Evolutionary conservation across 2,329 filamentous ascomycete species (phyloP).

Genomic region (Botrytis galanthina): DNA sequence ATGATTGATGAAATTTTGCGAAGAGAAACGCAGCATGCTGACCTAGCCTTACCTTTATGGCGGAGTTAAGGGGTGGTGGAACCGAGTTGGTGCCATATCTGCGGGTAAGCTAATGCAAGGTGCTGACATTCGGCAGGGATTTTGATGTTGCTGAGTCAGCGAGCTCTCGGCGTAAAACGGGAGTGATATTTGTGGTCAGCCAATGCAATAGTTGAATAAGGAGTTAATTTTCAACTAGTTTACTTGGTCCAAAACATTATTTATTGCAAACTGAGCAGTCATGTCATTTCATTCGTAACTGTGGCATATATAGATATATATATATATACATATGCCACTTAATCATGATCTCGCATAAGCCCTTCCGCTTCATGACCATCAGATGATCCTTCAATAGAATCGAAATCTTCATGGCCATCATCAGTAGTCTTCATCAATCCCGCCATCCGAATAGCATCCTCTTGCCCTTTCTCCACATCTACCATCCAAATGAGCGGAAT

Average conservation of each 20-base stretch:
- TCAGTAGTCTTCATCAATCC: slow-evolving; percentile 52
- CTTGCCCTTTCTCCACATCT: slow-evolving; percentile 75
- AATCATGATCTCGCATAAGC: slow-evolving; percentile 20
- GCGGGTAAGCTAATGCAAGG: slow-evolving; percentile 2
- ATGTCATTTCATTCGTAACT: background rate
- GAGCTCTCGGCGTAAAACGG: too few species aligned
- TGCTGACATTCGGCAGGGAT: background rate
- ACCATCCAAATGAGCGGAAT: slow-evolving; percentile 83
- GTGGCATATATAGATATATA: background rate
- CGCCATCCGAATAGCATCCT: slow-evolving; percentile 64
- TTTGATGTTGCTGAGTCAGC: background rate
- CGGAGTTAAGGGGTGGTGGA: background rate
- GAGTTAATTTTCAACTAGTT: background rate
- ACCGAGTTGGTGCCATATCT: background rate
- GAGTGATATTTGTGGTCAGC: background rate
- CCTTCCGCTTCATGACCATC: slow-evolving; percentile 18
- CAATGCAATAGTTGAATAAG: background rate
- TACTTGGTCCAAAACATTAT: background rate
- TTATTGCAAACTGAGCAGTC: background rate
- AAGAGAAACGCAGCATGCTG: background rate
- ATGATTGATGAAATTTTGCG: background rate
- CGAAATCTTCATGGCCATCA: slow-evolving; percentile 17
- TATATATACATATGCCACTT: background rate
- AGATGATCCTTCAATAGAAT: slow-evolving; percentile 13
- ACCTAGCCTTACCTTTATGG: background rate